phyloP scores from a whole-genome alignment of 768 basidiomycete genomes.

The Vararia minispora region DNA sequence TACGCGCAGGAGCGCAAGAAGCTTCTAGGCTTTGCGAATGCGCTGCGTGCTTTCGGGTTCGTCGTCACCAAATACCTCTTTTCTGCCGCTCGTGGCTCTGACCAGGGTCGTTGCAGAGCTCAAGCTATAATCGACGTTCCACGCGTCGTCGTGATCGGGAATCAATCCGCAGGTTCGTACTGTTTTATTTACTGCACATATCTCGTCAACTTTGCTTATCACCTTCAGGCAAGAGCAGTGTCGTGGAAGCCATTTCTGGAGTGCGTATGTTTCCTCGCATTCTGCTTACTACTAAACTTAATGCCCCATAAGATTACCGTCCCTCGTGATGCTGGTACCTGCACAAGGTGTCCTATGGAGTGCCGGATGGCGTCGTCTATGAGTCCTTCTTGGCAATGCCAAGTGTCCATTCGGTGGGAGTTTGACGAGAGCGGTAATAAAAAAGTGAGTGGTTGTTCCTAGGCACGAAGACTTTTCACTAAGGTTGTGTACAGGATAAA shows the following conservation, averaged over 20 bases:
- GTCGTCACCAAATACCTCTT: background rate
- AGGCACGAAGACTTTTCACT: background rate
- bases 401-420: slow-evolving; percentile 33
- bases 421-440: slow-evolving; percentile 21
- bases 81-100: background rate
- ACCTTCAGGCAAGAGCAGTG: slow-evolving; percentile 5
- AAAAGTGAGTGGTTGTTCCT: slow-evolving; percentile 5
- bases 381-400: slow-evolving; percentile 17
- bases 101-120: slow-evolving; percentile 25
- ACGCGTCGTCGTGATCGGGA: slow-evolving; percentile 33
- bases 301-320: slow-evolving; percentile 28
- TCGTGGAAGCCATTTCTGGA: slow-evolving; percentile 2
- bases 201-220: background rate
- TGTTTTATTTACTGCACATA: background rate
- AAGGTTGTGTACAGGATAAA: slow-evolving; percentile 3
- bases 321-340: slow-evolving; percentile 33
- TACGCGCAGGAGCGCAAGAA: slow-evolving; percentile 9
- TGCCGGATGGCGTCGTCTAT: slow-evolving; percentile 8
- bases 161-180: slow-evolving; percentile 15
- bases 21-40: slow-evolving; percentile 7
- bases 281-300: background rate
- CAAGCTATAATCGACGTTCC: slow-evolving; percentile 37
- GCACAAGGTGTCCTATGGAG: slow-evolving; percentile 16
- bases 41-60: slow-evolving; percentile 18
- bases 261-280: background rate